These are phyloP conservation scores for Calonectria hawksworthii DNA, from an alignment of 2,329 filamentous ascomycete genomes.

Conservation along the genomic window DNA sequence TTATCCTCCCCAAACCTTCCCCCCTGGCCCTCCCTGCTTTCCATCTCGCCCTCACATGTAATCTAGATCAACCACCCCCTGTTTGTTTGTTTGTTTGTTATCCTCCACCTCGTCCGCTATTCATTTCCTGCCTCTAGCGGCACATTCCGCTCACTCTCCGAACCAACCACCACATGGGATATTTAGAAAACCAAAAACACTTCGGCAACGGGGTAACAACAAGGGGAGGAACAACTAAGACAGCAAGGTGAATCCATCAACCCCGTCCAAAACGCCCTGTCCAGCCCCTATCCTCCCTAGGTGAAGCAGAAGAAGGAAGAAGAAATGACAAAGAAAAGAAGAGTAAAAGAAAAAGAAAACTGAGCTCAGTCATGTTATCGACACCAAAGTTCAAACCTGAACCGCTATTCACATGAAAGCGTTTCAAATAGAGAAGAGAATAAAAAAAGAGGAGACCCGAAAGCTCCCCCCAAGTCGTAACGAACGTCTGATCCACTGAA, in stretches of 20 bases:
- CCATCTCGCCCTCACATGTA: constrained; percentile 16
- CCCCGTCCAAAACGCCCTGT: constrained; percentile 32
- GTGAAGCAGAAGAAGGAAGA: constrained; percentile 36
- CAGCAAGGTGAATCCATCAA: constrained; percentile 20
- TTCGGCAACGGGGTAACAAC: constrained; percentile 21
- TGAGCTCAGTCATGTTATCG: constrained; percentile 45
- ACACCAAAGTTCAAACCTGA: constrained; percentile 28
- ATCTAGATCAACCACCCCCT: constrained; percentile 23
- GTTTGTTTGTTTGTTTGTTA: constrained; percentile 8
- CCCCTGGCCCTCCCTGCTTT: not conserved
- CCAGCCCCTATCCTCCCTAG: constrained; percentile 34
- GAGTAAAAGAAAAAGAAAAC: constrained; percentile 30
- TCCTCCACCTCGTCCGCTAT: not conserved
- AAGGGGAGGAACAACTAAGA: constrained; percentile 22
- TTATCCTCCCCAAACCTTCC: constrained; percentile 7
- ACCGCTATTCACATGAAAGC: constrained; percentile 28
- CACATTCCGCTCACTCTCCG: constrained; percentile 14
- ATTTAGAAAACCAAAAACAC: constrained; percentile 27
- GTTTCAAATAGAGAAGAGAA: constrained; percentile 33
- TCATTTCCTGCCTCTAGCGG: constrained; percentile 1
- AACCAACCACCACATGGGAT: constrained; percentile 21
- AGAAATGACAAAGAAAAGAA: constrained; percentile 21
- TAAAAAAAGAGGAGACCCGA: constrained; percentile 25
- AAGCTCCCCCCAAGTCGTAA: constrained; percentile 35
- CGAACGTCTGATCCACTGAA: constrained; percentile 42